Conservation (phyloP, 2,329 filamentous ascomycete genomes). For the Neodidymelliopsis sp. region DNA sequence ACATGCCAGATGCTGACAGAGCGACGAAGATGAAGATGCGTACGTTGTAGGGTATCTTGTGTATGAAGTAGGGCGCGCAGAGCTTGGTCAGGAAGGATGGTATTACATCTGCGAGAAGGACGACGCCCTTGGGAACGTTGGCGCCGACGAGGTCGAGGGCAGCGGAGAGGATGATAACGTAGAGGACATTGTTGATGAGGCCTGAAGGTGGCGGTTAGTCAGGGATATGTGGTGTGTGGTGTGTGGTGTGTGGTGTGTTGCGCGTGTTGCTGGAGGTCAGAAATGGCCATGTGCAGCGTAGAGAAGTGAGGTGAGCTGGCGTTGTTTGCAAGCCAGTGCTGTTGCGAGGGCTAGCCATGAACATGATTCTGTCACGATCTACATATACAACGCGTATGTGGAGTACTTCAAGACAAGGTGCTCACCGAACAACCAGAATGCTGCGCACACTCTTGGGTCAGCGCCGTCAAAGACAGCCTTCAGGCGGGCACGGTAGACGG, state of each 20-base stretch:
- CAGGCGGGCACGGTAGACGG: constrained; percentile 73
- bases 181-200: constrained; percentile 96
- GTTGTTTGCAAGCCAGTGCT: too few species aligned
- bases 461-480: constrained; percentile 69
- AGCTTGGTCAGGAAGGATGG: constrained; percentile 91
- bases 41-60: constrained; percentile 78
- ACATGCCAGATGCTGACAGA: constrained; percentile 84
- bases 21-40: constrained; percentile 78
- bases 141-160: constrained; percentile 94
- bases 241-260: background rate
- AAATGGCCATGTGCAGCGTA: background rate
- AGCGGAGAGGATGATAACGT: constrained; percentile 94
- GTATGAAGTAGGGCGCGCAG: constrained; percentile 91
- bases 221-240: background rate
- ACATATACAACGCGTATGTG: too few species aligned
- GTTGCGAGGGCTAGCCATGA: too few species aligned
- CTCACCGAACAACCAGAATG: constrained; percentile 93
- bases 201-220: constrained; percentile 59
- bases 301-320: background rate
- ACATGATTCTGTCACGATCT: too few species aligned
- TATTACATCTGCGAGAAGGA: constrained; percentile 90
- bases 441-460: constrained; percentile 74
- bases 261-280: too few species aligned
- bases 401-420: background rate
- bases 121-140: constrained; percentile 83